Evolutionary conservation across 495 filamentous ascomycete species (phyloP).

Genomic region (Glarea lozoyensis): DNA sequence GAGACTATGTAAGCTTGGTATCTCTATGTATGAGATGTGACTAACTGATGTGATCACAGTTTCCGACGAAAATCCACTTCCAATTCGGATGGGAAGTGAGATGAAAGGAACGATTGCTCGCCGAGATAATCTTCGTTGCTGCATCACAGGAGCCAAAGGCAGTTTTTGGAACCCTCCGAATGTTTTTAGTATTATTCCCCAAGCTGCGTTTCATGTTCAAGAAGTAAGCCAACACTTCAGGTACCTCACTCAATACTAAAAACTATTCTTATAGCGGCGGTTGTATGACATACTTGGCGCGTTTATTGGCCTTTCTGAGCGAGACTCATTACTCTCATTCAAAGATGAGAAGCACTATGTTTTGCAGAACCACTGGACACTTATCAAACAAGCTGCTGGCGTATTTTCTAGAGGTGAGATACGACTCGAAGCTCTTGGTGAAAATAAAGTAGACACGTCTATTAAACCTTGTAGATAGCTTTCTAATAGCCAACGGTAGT

Average conservation of each 20-base stretch:
- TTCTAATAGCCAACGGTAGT: neutral
- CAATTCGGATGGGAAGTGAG: neutral
- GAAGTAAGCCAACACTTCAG: neutral
- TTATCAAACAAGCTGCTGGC: neutral
- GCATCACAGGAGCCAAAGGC: neutral
- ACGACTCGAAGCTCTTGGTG: neutral
- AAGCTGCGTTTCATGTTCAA: neutral
- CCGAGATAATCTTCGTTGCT: neutral
- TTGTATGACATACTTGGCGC: slow-evolving; percentile 1
- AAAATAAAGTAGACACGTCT: neutral
- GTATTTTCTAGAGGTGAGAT: slow-evolving; percentile 1
- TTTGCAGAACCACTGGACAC: neutral
- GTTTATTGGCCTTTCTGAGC: neutral
- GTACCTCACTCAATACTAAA: neutral
- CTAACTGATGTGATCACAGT: neutral
- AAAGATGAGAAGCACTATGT: neutral
- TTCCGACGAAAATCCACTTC: neutral
- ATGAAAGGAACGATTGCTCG: neutral
- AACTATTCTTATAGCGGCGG: neutral
- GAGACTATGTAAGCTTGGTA: slow-evolving; percentile 1
- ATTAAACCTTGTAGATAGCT: neutral
- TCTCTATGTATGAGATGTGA: neutral
- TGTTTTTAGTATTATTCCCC: slow-evolving; percentile 1
- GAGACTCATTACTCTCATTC: neutral
- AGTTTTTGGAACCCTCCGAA: slow-evolving; percentile 1